phyloP scores from a whole-genome alignment of 2,329 filamentous ascomycete genomes.

The Sclerotinia glacialis region DNA sequence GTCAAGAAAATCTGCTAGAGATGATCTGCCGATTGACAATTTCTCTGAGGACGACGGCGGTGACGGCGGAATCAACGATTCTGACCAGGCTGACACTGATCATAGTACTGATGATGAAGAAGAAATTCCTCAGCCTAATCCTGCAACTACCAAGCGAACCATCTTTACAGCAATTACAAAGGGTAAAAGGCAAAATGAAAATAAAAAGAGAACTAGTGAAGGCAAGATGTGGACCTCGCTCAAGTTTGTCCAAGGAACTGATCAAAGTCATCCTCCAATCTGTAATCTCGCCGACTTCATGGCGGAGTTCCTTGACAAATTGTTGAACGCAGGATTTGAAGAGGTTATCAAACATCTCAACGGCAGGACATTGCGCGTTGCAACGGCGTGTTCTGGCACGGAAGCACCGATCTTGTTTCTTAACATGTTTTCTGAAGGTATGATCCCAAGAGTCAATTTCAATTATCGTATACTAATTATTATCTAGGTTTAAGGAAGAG shows the following conservation, averaged over 20 bases:
- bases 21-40: not conserved
- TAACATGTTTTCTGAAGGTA: conserved; percentile 52
- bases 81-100: not conserved
- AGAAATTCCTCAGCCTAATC: no score
- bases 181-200: not conserved
- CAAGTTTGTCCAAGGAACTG: not conserved
- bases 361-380: conserved; percentile 51
- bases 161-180: not conserved
- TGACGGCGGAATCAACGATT: not conserved
- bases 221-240: not conserved
- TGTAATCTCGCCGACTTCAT: not conserved
- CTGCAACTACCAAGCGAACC: no score
- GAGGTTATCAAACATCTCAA: conserved; percentile 31
- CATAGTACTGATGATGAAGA: not conserved
- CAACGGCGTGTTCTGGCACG: conserved; percentile 76
- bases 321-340: not conserved
- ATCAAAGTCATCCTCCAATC: not conserved
- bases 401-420: conserved; percentile 70
- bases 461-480: conserved; percentile 19
- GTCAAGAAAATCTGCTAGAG: not conserved
- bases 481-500: conserved; percentile 1
- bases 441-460: conserved; percentile 24
- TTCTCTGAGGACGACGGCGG: not conserved
- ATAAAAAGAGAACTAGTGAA: not conserved
- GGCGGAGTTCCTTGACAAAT: not conserved